Base-by-base conservation (phyloP, 352 stramenopile genomes). In the Phytophthora pseudosyringae region DNA sequence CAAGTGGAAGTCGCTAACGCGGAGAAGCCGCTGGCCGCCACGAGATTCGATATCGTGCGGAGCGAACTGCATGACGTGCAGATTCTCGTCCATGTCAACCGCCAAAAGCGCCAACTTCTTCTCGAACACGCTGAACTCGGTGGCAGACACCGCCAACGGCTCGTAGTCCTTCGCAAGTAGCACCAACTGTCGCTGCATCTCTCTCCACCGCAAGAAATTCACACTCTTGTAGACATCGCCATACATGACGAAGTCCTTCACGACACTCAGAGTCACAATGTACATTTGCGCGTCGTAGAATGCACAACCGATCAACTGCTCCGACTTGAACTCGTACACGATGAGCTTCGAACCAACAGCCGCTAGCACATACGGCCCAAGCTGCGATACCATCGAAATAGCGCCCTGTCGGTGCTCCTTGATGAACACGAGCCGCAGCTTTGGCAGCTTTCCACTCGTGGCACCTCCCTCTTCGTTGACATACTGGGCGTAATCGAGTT, bases 261-360 rank as follows among this genome's bases (percentile, higher is more conserved):
- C 78, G 33, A 94, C 85, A 53, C 65, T 92, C 28, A 91, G 67
- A 29, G 80, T 94, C 49, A 94, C 85, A 53, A 96, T 96, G 59
- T 86, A 96, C 68, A 93, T 92, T 53, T 96, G 88, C 15, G 86
- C 86, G 44, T 96, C 88, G 62, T 94, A 96, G 60, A 96, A 96
- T 0, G 88, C 86, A 49, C 88, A 96, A 1, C 84, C 86, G 49
- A 94, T 83, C 41, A 94, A 71, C 67, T 96, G 86, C 56, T 93
- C 86, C 21, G 83, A 92, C 73, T 96, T 96, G 78, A 93, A 93
- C 54, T 94, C 84, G 65, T 96, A 94, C 69, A 94, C 84, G 46
- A 96, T 96, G 28, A 96, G 73, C 68, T 96, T 96, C 18, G 89
- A 93, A 18, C 88, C 88, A 10, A 96, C 86, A 5, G 88, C 83